These are phyloP conservation scores for Nakazawaea anatomiae DNA, from an alignment of 805 yeast species.

Conservation along the genomic window DNA sequence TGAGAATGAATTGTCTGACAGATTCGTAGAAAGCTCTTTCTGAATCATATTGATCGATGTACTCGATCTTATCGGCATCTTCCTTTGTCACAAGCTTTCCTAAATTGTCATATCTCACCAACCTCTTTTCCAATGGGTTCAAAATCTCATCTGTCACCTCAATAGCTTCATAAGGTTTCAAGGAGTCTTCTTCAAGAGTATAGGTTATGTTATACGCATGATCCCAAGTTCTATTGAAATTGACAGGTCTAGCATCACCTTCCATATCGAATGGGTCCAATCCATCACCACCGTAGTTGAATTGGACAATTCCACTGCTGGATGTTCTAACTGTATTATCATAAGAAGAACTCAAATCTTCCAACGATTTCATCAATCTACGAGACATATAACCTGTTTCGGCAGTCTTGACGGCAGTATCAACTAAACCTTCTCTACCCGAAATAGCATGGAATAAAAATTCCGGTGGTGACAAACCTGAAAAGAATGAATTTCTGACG, in stretches of 20 bases:
- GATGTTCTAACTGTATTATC: constrained; percentile 95
- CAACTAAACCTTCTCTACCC: constrained; percentile 99
- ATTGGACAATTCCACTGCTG: constrained; percentile 93
- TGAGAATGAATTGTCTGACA: constrained; percentile 53
- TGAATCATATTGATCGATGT: constrained; percentile 80
- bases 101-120: constrained; percentile 66
- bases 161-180: constrained; percentile 67
- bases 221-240: constrained; percentile 90
- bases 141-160: constrained; percentile 50
- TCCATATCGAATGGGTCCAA: constrained; percentile 98
- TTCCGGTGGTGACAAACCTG: constrained; percentile 95
- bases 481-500: constrained; percentile 89
- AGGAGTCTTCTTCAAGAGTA: constrained; percentile 42
- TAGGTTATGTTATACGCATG: constrained; percentile 78
- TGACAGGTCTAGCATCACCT: constrained; percentile 96
- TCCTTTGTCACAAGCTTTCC: constrained; percentile 47
- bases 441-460: constrained; percentile 97
- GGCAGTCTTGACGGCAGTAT: constrained; percentile 98
- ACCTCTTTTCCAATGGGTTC: constrained; percentile 50
- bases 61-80: constrained; percentile 47
- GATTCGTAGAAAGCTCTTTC: constrained; percentile 81
- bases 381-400: constrained; percentile 99
- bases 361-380: constrained; percentile 94
- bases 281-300: constrained; percentile 98
- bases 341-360: constrained; percentile 89